A percentile compares a stretch with the other conserved stretches of the same genome.
Conservation (phyloP, 1,284 basidiomycete genomes). For the Trichosporon inkin region DNA sequence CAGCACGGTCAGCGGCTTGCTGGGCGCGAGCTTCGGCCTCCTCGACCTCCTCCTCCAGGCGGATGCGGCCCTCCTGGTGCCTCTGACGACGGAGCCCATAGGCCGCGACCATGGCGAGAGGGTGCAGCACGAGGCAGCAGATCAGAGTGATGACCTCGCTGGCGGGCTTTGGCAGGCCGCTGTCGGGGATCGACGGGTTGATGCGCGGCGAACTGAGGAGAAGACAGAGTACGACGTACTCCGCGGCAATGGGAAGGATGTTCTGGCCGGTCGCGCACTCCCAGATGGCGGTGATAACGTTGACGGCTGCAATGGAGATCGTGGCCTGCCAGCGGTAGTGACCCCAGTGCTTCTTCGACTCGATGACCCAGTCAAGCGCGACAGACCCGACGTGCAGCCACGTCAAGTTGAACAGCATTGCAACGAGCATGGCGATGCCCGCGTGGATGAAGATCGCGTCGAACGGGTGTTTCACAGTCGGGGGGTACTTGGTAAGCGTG, state of each 20-base stretch:
- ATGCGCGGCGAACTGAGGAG: conserved; percentile 41
- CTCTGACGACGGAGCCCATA: conserved; percentile 32
- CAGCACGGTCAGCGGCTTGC: conserved; percentile 14
- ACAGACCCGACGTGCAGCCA: conserved; percentile 54
- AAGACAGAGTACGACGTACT: conserved; percentile 46
- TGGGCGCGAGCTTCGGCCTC: conserved; percentile 31
- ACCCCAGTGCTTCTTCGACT: conserved; percentile 26
- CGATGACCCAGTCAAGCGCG: conserved; percentile 51
- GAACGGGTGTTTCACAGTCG: conserved; percentile 49
- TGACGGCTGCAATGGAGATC: conserved; percentile 34
- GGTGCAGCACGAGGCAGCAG: conserved; percentile 47
- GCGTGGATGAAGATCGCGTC: conserved; percentile 55
- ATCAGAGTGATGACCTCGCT: conserved; percentile 42
- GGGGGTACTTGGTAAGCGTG: conserved; percentile 43
- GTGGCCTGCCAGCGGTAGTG: conserved; percentile 46
- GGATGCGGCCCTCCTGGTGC: conserved; percentile 42
- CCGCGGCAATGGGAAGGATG: conserved; percentile 39
- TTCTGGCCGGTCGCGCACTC: conserved; percentile 34
- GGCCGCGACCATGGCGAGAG: conserved; percentile 40
- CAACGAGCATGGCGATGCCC: conserved; percentile 53
- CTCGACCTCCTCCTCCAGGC: conserved; percentile 50
- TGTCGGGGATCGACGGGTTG: conserved; percentile 35
- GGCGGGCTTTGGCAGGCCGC: conserved; percentile 40
- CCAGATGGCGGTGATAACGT: conserved; percentile 43
- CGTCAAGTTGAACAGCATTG: conserved; percentile 53